phyloP scores from a whole-genome alignment of 208 protist genomes.

The Leishmania aethiopica region DNA sequence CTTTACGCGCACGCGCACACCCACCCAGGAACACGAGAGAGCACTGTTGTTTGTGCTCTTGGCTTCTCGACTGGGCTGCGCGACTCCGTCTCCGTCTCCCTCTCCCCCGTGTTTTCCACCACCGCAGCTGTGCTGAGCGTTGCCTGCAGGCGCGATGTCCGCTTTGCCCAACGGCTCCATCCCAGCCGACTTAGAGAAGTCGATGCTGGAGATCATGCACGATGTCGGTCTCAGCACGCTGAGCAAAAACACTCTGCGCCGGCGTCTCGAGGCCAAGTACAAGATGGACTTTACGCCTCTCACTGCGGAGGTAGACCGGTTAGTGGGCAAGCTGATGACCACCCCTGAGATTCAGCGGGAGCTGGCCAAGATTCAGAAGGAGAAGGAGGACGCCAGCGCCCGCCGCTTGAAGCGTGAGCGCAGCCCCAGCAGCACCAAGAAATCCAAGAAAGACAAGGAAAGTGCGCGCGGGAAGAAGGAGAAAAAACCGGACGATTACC shows the following conservation, averaged over 20 bases:
- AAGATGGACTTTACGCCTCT: slow-evolving; percentile 70
- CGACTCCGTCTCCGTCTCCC: background rate
- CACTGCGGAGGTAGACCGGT: slow-evolving; percentile 37
- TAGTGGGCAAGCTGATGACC: slow-evolving; percentile 51
- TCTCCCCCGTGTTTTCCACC: background rate
- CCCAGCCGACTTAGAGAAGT: slow-evolving; percentile 63
- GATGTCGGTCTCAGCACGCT: slow-evolving; percentile 69
- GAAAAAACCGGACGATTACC: slow-evolving; percentile 86
- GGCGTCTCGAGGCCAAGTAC: slow-evolving; percentile 73
- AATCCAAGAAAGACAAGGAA: slow-evolving; percentile 29
- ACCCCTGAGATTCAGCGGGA: slow-evolving; percentile 68
- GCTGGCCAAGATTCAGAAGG: slow-evolving; percentile 63
- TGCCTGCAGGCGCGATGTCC: slow-evolving; percentile 22
- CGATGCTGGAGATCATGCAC: slow-evolving; percentile 65
- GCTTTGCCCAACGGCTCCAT: slow-evolving; percentile 52
- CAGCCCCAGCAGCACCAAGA: slow-evolving; percentile 32
- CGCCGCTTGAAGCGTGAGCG: slow-evolving; percentile 56
- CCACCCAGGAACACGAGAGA: background rate
- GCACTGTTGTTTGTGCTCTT: background rate
- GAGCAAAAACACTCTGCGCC: slow-evolving; percentile 58
- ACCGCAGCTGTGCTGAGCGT: background rate
- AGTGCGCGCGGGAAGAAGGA: slow-evolving; percentile 53
- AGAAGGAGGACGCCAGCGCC: slow-evolving; percentile 36
- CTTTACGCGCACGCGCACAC: background rate
- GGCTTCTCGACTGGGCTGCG: background rate